A percentile compares a stretch with the other conserved stretches of the same genome.
These are phyloP conservation scores for Penicillium odoratum DNA, from an alignment of 495 filamentous ascomycete genomes.

Conservation along the genomic window DNA sequence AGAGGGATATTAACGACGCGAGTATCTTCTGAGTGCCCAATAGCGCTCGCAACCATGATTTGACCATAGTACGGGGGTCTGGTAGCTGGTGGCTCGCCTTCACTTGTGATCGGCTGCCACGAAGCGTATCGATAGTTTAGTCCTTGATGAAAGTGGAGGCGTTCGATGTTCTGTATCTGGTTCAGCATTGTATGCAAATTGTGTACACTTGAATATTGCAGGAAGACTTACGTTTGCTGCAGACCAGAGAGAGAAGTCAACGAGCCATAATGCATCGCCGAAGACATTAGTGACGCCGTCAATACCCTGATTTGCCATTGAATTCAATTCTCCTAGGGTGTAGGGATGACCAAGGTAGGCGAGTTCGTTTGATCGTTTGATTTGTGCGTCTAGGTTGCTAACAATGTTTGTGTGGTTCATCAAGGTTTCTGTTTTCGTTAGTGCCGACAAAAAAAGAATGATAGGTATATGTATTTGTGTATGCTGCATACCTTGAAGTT, in stretches of 20 bases:
- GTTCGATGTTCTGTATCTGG: slow-evolving; percentile 17
- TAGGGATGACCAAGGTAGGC: slow-evolving; percentile 18
- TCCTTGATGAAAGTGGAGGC: slow-evolving; percentile 26
- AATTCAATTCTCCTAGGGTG: slow-evolving; percentile 18
- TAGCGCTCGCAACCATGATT: slow-evolving; percentile 18
- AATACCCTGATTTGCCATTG: slow-evolving; percentile 17
- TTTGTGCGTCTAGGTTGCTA: slow-evolving; percentile 8
- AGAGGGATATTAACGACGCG: slow-evolving; percentile 19
- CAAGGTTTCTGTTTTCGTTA: slow-evolving; percentile 3
- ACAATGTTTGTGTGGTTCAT: slow-evolving; percentile 27
- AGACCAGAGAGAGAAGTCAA: slow-evolving; percentile 22
- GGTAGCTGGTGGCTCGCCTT: slow-evolving; percentile 11
- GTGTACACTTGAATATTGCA: no score
- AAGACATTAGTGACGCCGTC: slow-evolving; percentile 17
- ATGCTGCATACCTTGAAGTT: slow-evolving; percentile 14
- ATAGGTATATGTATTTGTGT: no score
- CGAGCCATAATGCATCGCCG: slow-evolving; percentile 23
- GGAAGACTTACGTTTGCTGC: slow-evolving; percentile 14
- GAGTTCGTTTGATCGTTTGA: slow-evolving; percentile 17
- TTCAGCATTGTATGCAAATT: background rate
- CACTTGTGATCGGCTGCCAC: slow-evolving; percentile 22
- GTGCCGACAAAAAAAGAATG: background rate
- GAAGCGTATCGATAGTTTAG: slow-evolving; percentile 23
- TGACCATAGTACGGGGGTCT: slow-evolving; percentile 22
- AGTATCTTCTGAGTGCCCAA: slow-evolving; percentile 3